A percentile compares a stretch with the other conserved stretches of the same genome.
Conservation (phyloP, 2,329 filamentous ascomycete species). For the Falciphora oryzae region DNA sequence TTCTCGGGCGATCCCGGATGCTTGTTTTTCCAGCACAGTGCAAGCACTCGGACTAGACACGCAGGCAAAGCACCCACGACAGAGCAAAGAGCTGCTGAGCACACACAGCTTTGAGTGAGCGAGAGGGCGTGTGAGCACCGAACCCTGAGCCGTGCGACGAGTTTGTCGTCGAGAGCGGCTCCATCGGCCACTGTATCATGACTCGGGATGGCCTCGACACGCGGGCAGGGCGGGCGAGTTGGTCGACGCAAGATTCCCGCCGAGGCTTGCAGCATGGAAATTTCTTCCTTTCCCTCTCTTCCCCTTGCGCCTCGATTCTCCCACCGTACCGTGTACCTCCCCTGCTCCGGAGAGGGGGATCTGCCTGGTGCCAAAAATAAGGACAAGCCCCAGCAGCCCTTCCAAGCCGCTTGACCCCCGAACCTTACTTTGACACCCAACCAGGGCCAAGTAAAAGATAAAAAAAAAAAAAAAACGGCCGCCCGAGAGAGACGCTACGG, state of each 20-base stretch:
- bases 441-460: neutral
- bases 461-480: neutral
- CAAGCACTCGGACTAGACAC: too few species aligned
- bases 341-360: neutral
- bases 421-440: neutral
- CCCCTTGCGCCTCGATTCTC: neutral
- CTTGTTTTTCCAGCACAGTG: too few species aligned
- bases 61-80: too few species aligned
- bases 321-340: neutral
- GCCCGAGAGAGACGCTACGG: neutral
- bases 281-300: neutral
- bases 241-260: neutral
- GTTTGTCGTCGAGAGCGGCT: neutral
- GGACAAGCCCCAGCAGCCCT: neutral
- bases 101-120: too few species aligned
- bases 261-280: neutral
- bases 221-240: neutral
- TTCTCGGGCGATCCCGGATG: too few species aligned
- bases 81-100: too few species aligned
- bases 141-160: neutral
- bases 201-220: constrained; percentile 4
- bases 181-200: neutral
- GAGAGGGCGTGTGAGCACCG: neutral
- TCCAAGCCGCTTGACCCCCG: neutral
- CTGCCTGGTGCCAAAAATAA: neutral